phyloP scores from a whole-genome alignment of 1,139 yeast genomes.

The Debaryomyces fabryi region DNA sequence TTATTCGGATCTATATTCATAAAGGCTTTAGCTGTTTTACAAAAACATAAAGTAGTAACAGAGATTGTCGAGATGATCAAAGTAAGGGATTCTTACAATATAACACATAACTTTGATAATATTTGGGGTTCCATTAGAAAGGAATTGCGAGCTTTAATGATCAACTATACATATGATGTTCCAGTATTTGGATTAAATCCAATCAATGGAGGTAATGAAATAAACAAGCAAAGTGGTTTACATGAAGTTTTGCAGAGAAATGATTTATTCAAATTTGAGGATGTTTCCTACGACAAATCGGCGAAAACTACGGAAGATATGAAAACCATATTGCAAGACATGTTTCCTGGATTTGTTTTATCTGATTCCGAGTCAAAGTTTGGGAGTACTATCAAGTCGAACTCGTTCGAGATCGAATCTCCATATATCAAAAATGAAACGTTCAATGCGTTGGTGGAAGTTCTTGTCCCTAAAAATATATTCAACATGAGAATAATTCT shows the following conservation, averaged over 20 bases:
- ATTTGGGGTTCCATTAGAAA: constrained; percentile 61
- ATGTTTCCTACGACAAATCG: constrained; percentile 40
- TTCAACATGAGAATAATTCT: constrained; percentile 79
- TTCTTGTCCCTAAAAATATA: constrained; percentile 73
- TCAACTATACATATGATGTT: constrained; percentile 52
- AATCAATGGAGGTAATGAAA: not conserved
- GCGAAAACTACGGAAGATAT: constrained; percentile 46
- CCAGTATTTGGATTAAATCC: constrained; percentile 6
- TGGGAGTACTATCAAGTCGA: constrained; percentile 6
- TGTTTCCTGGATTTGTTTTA: constrained; percentile 64
- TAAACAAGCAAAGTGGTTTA: constrained; percentile 14
- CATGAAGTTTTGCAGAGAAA: constrained; percentile 27
- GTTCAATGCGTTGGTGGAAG: constrained; percentile 58
- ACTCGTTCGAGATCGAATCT: constrained; percentile 25
- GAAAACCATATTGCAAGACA: constrained; percentile 50
- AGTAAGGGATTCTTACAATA: constrained; percentile 4
- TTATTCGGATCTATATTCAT: constrained; percentile 69
- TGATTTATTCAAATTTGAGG: constrained; percentile 53
- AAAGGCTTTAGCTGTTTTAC: constrained; percentile 64
- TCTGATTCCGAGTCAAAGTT: constrained; percentile 24
- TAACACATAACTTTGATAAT: constrained; percentile 40
- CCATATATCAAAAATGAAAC: constrained; percentile 64
- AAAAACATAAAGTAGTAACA: constrained; percentile 66
- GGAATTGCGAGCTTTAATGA: constrained; percentile 59
- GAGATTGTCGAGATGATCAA: constrained; percentile 48